Base-by-base conservation (phyloP, 176 grass and related monocot genomes). In the Oryza coarctata region DNA sequence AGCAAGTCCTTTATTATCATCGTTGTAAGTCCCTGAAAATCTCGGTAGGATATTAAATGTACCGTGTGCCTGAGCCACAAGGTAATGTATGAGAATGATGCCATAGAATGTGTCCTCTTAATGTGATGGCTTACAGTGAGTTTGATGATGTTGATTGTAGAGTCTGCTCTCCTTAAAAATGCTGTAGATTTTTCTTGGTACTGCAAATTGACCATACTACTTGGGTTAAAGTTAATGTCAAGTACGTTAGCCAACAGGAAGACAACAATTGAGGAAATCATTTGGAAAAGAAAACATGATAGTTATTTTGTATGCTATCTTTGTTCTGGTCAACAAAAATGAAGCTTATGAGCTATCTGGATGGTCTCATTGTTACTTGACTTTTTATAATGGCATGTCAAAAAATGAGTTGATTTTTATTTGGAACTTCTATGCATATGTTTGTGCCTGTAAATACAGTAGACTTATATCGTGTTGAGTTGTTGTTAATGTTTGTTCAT, bases 261-360 rank as follows among this genome's bases (percentile, higher is more conserved):
- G 25, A 47, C 35, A 86, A 45, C 23, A 30, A 12, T 71, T 36
- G 3, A 40, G 12, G 6, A 71, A n/a, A 9, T n/a, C 43, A 64
- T 73, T 71, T 71, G 30, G 31, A 65, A 69, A n/a, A 22, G 12
- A 73, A 85, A 64, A 76, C 36, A 35, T 44, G 74, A 50, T 63
- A 25, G 23, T 45, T 60, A 60, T 30, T 78, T 40, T 71, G 20
- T 7, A 63, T 71, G 27, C 36, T 49, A 27, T 28, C 5, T 72
- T 79, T 72, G n/a, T 20, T 9, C 27, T 85, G 6, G 38, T 29
- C 31, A 72, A 63, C 15, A 78, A 63, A 9, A 72, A 62, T 1
- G 0, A 79, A 71, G 43, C 6, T 71, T 70, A 55, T 11, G 10
- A 14, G 8, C 14, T 38, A 73, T 27, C 20, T 18, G 38, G 60